Base-by-base conservation (phyloP, 768 basidiomycete species). In the Termitomyces sp. region DNA sequence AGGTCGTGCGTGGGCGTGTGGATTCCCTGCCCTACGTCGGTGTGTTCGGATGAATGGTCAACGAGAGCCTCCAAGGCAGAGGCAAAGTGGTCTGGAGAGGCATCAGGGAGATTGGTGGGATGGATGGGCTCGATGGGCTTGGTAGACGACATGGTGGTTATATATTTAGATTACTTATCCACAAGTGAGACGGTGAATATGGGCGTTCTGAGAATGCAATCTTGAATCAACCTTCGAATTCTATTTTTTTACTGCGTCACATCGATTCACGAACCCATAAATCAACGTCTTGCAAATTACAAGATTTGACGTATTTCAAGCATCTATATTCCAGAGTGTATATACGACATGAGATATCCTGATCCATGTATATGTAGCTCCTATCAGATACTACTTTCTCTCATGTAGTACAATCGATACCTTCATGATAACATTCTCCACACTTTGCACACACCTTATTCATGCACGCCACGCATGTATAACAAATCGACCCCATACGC, bases 361-460 rank as follows among this genome's bases (percentile, higher is more conserved):
- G 38, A 12, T 53, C 20, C 24, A 52, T 53, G 26, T n/a, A 30
- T 30, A 30, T 6, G 30, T 6, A 30, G 30, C 7, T 30, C 30
- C 30, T 30, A 30, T 7, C 30, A 30, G 30, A 6, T 30, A 30
- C 30, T 22, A 20, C 26, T 10, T 14, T 45, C 43, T 33, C 43
- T 33, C 32, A 12, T 26, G 30, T 38, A 42, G 58, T 4, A 48
- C 80, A 80, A 9, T 68, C 64, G 22, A 74, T 55, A 4, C 79
- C 79, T 46, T 75, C 75, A 61, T 81, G 79, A 48, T 67, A 68
- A 54, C 72, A 70, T 32, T 68, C 65, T 26, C 72, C 68, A 63
- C 80, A 81, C 1, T 65, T 64, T 2, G 72, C 60, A 59, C 79
- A 81, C 26, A 80, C 68, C 14, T 70, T 66, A 1, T 58, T 63